Evolutionary conservation across 768 basidiomycete genomes (phyloP).

Genomic region (Lactarius tabidus): DNA sequence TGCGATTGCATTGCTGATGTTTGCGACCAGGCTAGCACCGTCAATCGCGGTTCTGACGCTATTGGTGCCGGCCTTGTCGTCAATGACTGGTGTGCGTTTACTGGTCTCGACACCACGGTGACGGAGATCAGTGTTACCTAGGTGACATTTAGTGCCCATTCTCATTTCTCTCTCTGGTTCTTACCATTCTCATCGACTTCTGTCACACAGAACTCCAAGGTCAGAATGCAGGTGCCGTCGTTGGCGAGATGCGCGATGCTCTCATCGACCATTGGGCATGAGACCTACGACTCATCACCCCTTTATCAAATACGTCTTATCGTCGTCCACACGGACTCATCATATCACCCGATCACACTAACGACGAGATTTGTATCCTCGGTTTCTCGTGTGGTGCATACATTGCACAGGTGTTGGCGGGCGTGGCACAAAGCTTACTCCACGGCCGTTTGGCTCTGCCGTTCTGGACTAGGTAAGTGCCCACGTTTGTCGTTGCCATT

Average conservation of each 20-base stretch:
- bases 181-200: constrained; percentile 2
- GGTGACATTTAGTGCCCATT: no score
- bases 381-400: no score
- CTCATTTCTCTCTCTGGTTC: not conserved
- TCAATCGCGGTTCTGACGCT: constrained; percentile 96
- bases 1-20: no score
- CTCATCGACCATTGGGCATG: constrained; percentile 83
- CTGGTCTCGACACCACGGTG: no score
- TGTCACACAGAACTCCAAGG: constrained; percentile 48
- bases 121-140: no score
- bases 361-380: no score
- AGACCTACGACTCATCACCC: constrained; percentile 13
- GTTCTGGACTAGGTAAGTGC: no score
- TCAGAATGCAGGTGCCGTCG: constrained; percentile 49
- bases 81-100: constrained; percentile 99
- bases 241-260: constrained; percentile 57
- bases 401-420: no score
- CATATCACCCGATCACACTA: no score
- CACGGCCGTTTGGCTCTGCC: no score
- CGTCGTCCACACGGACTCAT: not conserved
- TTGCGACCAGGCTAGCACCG: no score
- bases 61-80: constrained; percentile 97
- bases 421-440: no score
- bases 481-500: not conserved
- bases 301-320: not conserved